These are phyloP conservation scores for Tetradesmus lagerheimii DNA, from an alignment of 139 green algal genomes.

Conservation along the genomic window DNA sequence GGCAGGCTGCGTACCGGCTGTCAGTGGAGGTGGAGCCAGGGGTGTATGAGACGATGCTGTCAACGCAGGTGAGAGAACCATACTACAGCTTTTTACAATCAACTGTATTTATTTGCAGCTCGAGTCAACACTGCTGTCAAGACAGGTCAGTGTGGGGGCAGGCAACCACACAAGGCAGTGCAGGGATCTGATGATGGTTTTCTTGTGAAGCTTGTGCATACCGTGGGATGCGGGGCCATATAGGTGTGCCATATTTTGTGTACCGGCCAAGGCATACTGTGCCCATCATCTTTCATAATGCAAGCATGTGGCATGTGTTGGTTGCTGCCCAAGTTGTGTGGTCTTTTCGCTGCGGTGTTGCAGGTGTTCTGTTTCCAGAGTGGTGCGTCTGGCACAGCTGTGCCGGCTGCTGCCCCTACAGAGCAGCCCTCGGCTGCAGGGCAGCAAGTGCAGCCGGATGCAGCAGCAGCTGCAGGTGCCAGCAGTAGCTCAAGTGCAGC, in stretches of 20 bases:
- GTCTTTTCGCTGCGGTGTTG: neutral
- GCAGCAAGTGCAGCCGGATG: neutral
- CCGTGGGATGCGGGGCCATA: no score
- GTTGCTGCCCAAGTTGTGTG: no score
- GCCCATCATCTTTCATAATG: no score
- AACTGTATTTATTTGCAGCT: no score
- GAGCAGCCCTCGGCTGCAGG: neutral
- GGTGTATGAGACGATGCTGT: conserved; percentile 60
- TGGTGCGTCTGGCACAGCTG: neutral
- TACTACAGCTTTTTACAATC: neutral
- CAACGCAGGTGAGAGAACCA: conserved; percentile 47
- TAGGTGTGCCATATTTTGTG: no score
- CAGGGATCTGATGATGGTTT: no score
- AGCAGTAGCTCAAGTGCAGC: neutral
- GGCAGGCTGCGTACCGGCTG: conserved; percentile 55
- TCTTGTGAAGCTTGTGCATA: no score
- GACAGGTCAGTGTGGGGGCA: no score
- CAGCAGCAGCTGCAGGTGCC: conserved; percentile 2
- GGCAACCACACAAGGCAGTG: no score
- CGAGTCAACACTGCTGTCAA: no score
- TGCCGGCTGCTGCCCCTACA: neutral
- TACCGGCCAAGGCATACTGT: no score
- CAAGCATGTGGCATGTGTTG: no score
- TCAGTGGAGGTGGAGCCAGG: conserved; percentile 60
- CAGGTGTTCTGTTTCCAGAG: conserved; percentile 64